phyloP scores from a whole-genome alignment of 2,329 filamentous ascomycete genomes.

The Leptographium radiaticola region DNA sequence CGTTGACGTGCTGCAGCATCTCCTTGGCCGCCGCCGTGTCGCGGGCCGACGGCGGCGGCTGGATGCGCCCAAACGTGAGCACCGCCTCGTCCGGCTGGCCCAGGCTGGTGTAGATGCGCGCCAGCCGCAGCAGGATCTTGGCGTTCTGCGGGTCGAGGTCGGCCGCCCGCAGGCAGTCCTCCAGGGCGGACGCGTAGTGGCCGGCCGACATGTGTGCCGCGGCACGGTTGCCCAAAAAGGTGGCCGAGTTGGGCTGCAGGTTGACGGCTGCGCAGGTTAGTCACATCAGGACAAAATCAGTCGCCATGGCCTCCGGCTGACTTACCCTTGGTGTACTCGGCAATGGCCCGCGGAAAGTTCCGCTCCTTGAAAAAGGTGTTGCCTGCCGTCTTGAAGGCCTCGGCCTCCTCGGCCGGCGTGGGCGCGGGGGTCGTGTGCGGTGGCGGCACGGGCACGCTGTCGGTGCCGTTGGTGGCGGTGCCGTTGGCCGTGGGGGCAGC shows the following conservation, averaged over 20 bases:
- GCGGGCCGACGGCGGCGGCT: constrained; percentile 68
- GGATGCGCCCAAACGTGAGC: constrained; percentile 66
- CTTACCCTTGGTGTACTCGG: constrained; percentile 89
- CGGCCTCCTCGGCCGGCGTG: constrained; percentile 63
- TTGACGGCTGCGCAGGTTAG: constrained; percentile 59
- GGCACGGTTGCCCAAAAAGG: constrained; percentile 88
- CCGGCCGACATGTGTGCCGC: constrained; percentile 86
- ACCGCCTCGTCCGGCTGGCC: constrained; percentile 81
- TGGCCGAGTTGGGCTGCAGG: constrained; percentile 70
- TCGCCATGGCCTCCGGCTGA: not conserved
- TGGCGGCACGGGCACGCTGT: constrained; percentile 46
- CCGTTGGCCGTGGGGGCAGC: constrained; percentile 32
- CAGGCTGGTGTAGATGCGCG: constrained; percentile 77
- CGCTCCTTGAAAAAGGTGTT: constrained; percentile 97
- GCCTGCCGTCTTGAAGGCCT: constrained; percentile 80
- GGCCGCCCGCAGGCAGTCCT: constrained; percentile 72
- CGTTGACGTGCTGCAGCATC: constrained; percentile 71
- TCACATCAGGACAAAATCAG: constrained; percentile 7
- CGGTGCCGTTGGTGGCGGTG: constrained; percentile 19
- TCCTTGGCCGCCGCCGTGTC: constrained; percentile 72
- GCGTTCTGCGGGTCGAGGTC: constrained; percentile 74
- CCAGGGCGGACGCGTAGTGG: constrained; percentile 65
- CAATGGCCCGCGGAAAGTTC: constrained; percentile 76
- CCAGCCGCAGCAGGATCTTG: constrained; percentile 79
- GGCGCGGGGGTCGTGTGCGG: constrained; percentile 55